phyloP scores from a whole-genome alignment of 306 rosid genomes.

The Coriaria nepalensis region DNA sequence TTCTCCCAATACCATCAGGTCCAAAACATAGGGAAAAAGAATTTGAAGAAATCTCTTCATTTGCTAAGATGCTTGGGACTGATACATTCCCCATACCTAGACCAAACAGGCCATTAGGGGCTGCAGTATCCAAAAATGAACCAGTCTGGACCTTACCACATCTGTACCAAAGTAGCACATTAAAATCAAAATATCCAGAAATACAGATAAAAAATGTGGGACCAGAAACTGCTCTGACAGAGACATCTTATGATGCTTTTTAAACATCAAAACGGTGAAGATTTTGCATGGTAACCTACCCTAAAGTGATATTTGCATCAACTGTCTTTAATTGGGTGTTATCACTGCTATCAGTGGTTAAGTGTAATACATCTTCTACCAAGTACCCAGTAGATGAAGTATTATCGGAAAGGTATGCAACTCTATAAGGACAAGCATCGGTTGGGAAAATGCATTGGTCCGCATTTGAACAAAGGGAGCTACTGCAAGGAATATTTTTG shows the following conservation, averaged over 20 bases:
- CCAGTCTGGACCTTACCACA: conserved; percentile 84
- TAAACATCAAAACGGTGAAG: conserved; percentile 5
- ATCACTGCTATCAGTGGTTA: conserved; percentile 46
- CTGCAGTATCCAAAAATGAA: conserved; percentile 47
- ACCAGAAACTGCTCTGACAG: no score
- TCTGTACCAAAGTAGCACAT: conserved; percentile 29
- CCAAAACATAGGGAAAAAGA: conserved; percentile 95
- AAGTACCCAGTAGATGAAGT: conserved; percentile 64
- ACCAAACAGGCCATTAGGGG: conserved; percentile 82
- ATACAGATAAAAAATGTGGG: no score
- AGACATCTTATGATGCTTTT: no score
- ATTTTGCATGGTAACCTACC: conserved; percentile 31
- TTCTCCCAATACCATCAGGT: conserved; percentile 22
- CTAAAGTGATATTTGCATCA: conserved; percentile 46
- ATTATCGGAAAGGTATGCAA: conserved; percentile 36
- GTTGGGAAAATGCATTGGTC: conserved; percentile 39
- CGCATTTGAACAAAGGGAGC: conserved; percentile 32
- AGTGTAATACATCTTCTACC: conserved; percentile 75
- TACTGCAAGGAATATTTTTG: conserved; percentile 44
- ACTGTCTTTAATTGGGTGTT: conserved; percentile 21
- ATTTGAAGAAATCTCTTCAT: conserved; percentile 38
- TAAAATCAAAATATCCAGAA: neutral
- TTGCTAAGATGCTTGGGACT: conserved; percentile 75
- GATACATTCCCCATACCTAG: conserved; percentile 59
- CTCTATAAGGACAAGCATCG: conserved; percentile 39